A percentile compares a stretch with the other conserved stretches of the same genome.
Conservation (phyloP, 2,329 filamentous ascomycete species). For the Arthrobotrys entomopaga region DNA sequence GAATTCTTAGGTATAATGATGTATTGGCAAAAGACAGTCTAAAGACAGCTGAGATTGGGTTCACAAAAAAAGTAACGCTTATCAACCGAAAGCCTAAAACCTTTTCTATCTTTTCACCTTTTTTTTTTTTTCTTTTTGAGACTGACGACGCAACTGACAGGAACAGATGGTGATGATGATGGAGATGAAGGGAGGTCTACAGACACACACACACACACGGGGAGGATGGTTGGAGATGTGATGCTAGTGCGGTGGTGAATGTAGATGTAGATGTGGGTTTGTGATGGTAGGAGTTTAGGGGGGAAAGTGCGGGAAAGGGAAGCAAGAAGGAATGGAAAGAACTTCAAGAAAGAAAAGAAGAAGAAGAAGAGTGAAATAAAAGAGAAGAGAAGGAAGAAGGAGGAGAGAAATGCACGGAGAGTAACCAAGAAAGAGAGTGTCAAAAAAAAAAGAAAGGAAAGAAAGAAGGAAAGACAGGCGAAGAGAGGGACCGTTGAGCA, state of each 20-base stretch:
- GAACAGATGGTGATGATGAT: constrained; percentile 13
- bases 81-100: constrained; percentile 48
- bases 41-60: constrained; percentile 14
- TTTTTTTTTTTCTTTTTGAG: neutral
- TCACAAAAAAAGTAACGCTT: constrained; percentile 45
- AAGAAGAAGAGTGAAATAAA: constrained; percentile 5
- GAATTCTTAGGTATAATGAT: neutral
- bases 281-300: constrained; percentile 1
- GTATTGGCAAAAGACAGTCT: neutral
- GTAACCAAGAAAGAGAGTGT: neutral
- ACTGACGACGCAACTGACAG: neutral
- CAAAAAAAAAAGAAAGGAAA: constrained; percentile 16
- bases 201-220: too few species aligned
- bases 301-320: constrained; percentile 26
- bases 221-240: too few species aligned
- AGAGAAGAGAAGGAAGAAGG: constrained; percentile 12
- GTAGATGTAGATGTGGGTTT: too few species aligned
- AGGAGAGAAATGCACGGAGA: constrained; percentile 4
- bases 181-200: constrained; percentile 5
- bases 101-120: neutral
- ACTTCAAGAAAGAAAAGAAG: constrained; percentile 7
- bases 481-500: constrained; percentile 43
- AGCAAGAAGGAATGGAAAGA: constrained; percentile 3
- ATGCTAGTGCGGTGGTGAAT: too few species aligned
- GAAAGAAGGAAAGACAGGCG: neutral